Conservation (phyloP, 225 moss, liverwort and hornwort genomes). For the Antitrichia curtipendula region DNA sequence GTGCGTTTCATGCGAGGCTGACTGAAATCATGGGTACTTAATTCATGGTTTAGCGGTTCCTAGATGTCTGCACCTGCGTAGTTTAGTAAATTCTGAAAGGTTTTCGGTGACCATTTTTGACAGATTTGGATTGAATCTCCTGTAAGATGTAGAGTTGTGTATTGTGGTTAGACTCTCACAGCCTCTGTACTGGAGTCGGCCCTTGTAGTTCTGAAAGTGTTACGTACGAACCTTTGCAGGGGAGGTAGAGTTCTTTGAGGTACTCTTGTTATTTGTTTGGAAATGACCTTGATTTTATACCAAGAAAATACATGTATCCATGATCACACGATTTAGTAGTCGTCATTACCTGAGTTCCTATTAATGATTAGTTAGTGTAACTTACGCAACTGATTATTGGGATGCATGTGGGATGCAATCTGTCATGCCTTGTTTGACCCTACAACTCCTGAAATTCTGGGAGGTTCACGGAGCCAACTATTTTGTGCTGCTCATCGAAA, state of each 20-base stretch:
- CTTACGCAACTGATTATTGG: neutral
- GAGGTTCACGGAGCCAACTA: neutral
- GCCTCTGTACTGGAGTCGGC: neutral
- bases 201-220: neutral
- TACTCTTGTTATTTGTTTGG: neutral
- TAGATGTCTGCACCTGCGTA: neutral
- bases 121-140: neutral
- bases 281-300: neutral
- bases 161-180: neutral
- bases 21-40: constrained; percentile 21
- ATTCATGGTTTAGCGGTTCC: neutral
- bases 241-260: neutral
- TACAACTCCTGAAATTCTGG: neutral
- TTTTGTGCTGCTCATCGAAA: neutral
- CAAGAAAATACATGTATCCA: neutral
- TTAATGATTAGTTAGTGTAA: neutral
- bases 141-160: neutral
- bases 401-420: neutral
- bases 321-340: neutral
- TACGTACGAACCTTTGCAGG: neutral
- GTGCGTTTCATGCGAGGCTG: constrained; percentile 36
- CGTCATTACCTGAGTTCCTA: neutral
- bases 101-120: neutral
- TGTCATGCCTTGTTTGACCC: neutral
- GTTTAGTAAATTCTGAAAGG: neutral